Evolutionary conservation across 208 protist species (phyloP), one percentile per base, ranked within the genome.

Genomic region (Trypanosoma congolense): DNA sequence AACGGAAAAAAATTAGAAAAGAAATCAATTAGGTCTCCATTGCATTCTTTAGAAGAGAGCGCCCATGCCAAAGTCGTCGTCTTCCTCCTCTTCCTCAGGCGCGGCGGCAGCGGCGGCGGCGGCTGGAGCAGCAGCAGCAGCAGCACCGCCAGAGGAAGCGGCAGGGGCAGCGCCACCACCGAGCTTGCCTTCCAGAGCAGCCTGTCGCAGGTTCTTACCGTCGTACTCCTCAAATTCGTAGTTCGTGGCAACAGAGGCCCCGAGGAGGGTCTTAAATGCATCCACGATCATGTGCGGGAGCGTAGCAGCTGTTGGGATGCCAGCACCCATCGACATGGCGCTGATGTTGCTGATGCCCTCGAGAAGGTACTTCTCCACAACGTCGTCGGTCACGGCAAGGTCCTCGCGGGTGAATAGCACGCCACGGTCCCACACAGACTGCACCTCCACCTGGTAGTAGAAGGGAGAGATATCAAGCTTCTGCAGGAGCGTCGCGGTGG

Each of bases 401-500:
- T 99, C 87, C 24, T 79, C 75, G 60, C 90, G 73, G 31, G 77
- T 70, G 85, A 97, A 99, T 47, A 98, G 63, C 16, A 86, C 63
- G 50, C 98, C 98, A 63, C 85, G 70, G 65, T 99, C 98, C 86
- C 97, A 99, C 56, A 99, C 79, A 18, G 79, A 74, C 26, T 71
- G 56, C 36, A 98, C 68, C 41, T 92, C 75, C 0, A 98, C 75
- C 72, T 96, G 96, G 80, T 99, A 99, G 65, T 73, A 92, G 95
- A 99, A 99, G 47, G 98, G 98, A 63, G 92, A 96, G 63, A 99
- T 99, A 84, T 97, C 92, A 8, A 99, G 79, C 90, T 98, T 99
- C 66, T 95, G 77, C 29, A 99, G 83, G 9, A 99, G 90, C 38
- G 89, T 80, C 10, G 97, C 97, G 63, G 99, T 96, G 29, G 98